A percentile compares a stretch with the other conserved stretches of the same genome.
Evolutionary conservation across 2,329 filamentous ascomycete genomes (phyloP).

Genomic region (Aspergillus vadensis): DNA sequence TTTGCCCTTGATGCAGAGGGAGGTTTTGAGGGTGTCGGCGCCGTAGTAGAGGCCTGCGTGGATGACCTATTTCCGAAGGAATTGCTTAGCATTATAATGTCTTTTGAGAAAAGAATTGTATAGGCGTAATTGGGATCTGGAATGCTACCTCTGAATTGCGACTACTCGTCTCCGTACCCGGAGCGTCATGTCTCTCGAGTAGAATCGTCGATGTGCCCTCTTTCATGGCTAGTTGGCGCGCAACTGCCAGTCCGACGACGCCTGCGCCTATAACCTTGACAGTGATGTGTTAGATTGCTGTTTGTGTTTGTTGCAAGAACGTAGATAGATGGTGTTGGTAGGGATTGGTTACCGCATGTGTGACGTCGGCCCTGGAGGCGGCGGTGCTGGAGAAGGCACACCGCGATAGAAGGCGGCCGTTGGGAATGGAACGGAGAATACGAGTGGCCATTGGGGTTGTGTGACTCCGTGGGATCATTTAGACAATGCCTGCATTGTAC

Average conservation of each 20-base stretch:
- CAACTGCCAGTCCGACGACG: slow-evolving; percentile 78
- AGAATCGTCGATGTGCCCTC: slow-evolving; percentile 69
- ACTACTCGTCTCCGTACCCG: slow-evolving; percentile 84
- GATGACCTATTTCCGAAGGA: slow-evolving; percentile 63
- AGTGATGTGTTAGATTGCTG: slow-evolving; percentile 1
- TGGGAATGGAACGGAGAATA: slow-evolving; percentile 13
- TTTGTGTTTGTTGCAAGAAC: not conserved
- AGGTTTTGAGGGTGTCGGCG: slow-evolving; percentile 72
- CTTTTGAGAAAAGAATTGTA: no score
- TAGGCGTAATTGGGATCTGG: not conserved
- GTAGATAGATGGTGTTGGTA: not conserved
- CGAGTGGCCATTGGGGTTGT: slow-evolving; percentile 18
- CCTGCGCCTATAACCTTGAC: slow-evolving; percentile 66
- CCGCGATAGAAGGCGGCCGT: slow-evolving; percentile 17
- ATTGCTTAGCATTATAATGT: not conserved
- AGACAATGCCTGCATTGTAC: not conserved
- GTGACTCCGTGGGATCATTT: not conserved
- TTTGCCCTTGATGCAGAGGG: slow-evolving; percentile 77
- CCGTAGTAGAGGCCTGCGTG: slow-evolving; percentile 95
- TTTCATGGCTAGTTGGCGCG: slow-evolving; percentile 67
- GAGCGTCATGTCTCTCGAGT: slow-evolving; percentile 73
- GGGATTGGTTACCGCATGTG: slow-evolving; percentile 54
- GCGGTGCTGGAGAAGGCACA: slow-evolving; percentile 48
- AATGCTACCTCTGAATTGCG: slow-evolving; percentile 76
- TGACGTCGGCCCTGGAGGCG: slow-evolving; percentile 58